A percentile compares a stretch with the other conserved stretches of the same genome.
phyloP scores from a whole-genome alignment of 371 early-diverging fungal genomes.

The Saksenaea oblongispora region DNA sequence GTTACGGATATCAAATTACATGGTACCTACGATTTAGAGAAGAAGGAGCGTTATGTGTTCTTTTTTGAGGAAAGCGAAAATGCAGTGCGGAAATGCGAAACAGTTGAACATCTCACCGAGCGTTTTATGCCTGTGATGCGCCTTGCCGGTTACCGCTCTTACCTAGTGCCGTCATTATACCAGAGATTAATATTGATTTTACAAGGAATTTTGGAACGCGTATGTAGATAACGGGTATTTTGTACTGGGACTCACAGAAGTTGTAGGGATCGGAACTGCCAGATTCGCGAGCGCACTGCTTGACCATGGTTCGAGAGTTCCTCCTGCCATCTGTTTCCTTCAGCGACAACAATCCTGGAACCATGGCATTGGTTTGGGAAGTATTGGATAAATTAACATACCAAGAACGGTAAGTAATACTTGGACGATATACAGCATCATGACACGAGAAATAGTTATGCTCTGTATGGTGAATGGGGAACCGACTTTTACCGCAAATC shows the following conservation, averaged over 20 bases:
- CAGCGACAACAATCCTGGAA: constrained; percentile 68
- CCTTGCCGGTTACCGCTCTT: constrained; percentile 51
- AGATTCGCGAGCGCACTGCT: constrained; percentile 42
- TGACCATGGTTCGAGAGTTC: constrained; percentile 65
- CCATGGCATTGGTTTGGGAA: constrained; percentile 77
- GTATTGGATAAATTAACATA: constrained; percentile 65
- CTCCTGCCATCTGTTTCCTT: constrained; percentile 78
- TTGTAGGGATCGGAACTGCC: constrained; percentile 22
- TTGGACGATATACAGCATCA: background rate
- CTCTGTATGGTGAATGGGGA: constrained; percentile 85
- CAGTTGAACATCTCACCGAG: constrained; percentile 41
- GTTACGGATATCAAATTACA: constrained; percentile 29
- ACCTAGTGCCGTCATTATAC: constrained; percentile 46
- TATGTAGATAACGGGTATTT: background rate
- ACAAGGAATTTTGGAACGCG: constrained; percentile 35
- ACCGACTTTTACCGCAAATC: constrained; percentile 55
- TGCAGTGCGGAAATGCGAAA: constrained; percentile 14
- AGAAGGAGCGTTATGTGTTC: constrained; percentile 47
- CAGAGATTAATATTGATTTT: constrained; percentile 46
- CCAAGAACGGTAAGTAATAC: constrained; percentile 53
- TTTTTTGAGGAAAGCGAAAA: constrained; percentile 48
- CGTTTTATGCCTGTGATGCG: constrained; percentile 50
- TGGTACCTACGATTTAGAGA: constrained; percentile 23
- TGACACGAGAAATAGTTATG: constrained; percentile 28
- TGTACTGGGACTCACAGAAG: background rate